These are phyloP conservation scores for Acanthamoeba castellanii DNA, from an alignment of 208 protist species.

Conservation along the genomic window DNA sequence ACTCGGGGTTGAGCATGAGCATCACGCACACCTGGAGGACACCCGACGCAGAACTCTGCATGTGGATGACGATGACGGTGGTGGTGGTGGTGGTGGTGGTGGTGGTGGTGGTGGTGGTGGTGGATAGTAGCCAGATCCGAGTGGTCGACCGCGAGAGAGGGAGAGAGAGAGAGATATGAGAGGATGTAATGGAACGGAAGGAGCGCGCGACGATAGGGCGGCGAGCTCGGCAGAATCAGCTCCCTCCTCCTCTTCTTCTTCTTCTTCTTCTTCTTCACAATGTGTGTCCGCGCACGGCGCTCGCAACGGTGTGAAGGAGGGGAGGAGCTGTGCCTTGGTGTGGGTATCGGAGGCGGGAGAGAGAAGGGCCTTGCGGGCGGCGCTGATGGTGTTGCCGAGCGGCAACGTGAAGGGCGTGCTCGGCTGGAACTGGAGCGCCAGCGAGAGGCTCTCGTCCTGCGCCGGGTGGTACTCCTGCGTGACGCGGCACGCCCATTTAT, in stretches of 20 bases:
- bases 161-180: no score
- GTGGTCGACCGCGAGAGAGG: no score
- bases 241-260: no score
- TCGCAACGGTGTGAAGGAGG: background rate
- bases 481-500: background rate
- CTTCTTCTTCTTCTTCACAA: no score
- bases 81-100: no score
- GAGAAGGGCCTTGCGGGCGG: background rate
- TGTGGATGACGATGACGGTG: no score
- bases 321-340: background rate
- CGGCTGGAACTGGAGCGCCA: slow-evolving; percentile 32
- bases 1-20: slow-evolving; percentile 8
- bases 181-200: no score
- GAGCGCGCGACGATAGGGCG: no score
- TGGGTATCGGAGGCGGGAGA: slow-evolving; percentile 1
- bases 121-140: no score
- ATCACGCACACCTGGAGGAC: background rate
- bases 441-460: background rate
- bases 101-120: no score
- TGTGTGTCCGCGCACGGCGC: no score
- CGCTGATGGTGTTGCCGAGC: background rate
- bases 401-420: background rate
- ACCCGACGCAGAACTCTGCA: background rate
- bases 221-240: no score
- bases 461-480: slow-evolving; percentile 8